Evolutionary conservation across 805 yeast species (phyloP).

Genomic region (Yarrowia sp.): DNA sequence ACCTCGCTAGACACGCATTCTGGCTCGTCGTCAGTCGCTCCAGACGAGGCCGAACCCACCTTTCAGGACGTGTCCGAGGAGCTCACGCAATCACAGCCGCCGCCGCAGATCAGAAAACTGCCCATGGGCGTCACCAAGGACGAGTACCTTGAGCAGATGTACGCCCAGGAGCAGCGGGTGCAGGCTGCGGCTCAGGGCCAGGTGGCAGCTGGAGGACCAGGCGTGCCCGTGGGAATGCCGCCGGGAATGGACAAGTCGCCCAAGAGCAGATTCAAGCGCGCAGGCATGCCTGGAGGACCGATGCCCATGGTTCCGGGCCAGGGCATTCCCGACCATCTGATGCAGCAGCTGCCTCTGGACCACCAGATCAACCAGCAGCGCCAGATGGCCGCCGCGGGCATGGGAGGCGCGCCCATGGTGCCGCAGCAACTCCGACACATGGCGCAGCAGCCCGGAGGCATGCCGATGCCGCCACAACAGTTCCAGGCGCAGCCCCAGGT

Average conservation of each 20-base stretch:
- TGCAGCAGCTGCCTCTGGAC: slow-evolving; percentile 36
- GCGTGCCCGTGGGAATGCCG: not conserved
- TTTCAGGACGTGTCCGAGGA: slow-evolving; percentile 36
- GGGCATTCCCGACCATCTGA: slow-evolving; percentile 20
- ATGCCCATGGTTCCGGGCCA: slow-evolving; percentile 16
- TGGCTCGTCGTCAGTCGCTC: slow-evolving; percentile 8
- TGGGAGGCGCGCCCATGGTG: slow-evolving; percentile 17
- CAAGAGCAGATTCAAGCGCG: slow-evolving; percentile 20
- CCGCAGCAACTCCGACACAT: slow-evolving; percentile 28
- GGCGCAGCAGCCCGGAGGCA: slow-evolving; percentile 11
- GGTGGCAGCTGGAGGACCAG: not conserved
- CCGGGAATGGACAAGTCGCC: slow-evolving; percentile 16
- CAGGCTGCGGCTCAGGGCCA: slow-evolving; percentile 33
- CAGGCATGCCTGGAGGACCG: not conserved
- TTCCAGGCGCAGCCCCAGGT: slow-evolving; percentile 19
- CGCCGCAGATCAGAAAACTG: slow-evolving; percentile 26
- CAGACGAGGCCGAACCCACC: slow-evolving; percentile 19
- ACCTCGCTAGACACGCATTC: not conserved
- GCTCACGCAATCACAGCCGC: slow-evolving; percentile 32
- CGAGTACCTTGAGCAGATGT: slow-evolving; percentile 33
- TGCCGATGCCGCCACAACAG: slow-evolving; percentile 29
- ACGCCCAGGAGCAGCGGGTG: slow-evolving; percentile 29
- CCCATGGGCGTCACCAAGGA: slow-evolving; percentile 34
- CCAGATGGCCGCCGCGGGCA: slow-evolving; percentile 42
- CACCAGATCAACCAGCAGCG: slow-evolving; percentile 44